phyloP scores from a whole-genome alignment of 2,329 filamentous ascomycete genomes.

The Pseudofabraea citricarpa region DNA sequence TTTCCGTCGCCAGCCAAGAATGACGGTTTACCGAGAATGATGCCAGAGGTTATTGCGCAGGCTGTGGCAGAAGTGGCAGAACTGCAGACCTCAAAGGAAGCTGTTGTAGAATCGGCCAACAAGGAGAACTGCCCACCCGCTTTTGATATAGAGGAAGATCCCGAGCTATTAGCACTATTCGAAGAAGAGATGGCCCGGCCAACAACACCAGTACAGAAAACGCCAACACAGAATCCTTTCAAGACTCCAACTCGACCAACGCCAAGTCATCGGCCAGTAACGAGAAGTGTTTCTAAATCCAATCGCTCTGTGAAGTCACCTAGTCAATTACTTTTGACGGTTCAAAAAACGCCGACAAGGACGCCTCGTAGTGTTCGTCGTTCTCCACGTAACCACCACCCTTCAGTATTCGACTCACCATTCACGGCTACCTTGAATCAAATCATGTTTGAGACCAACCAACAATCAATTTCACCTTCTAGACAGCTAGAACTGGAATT shows the following conservation, averaged over 20 bases:
- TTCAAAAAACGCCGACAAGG: slow-evolving; percentile 20
- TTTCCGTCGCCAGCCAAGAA: slow-evolving; percentile 74
- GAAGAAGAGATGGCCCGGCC: slow-evolving; percentile 26
- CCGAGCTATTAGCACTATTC: slow-evolving; percentile 25
- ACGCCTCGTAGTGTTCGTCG: slow-evolving; percentile 22
- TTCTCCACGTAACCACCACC: slow-evolving; percentile 21
- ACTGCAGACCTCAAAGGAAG: slow-evolving; percentile 23
- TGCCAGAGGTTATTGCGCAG: slow-evolving; percentile 54
- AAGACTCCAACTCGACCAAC: slow-evolving; percentile 29
- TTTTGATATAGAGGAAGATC: slow-evolving; percentile 17
- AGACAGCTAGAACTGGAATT: slow-evolving; percentile 26
- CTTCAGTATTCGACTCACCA: slow-evolving; percentile 27
- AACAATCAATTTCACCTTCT: slow-evolving; percentile 19
- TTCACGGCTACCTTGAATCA: slow-evolving; percentile 29
- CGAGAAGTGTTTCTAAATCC: slow-evolving; percentile 26
- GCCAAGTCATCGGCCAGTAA: slow-evolving; percentile 26
- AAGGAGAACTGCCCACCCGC: slow-evolving; percentile 25
- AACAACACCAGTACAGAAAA: slow-evolving; percentile 21
- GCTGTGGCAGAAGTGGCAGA: slow-evolving; percentile 40
- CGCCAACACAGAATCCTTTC: slow-evolving; percentile 20
- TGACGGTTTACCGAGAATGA: slow-evolving; percentile 55
- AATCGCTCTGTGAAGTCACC: slow-evolving; percentile 23
- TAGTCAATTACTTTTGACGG: slow-evolving; percentile 16
- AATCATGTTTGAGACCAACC: slow-evolving; percentile 25
- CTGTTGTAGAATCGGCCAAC: slow-evolving; percentile 14